Evolutionary conservation across 306 rosid genomes (phyloP).

Genomic region (Geum urbanum): DNA sequence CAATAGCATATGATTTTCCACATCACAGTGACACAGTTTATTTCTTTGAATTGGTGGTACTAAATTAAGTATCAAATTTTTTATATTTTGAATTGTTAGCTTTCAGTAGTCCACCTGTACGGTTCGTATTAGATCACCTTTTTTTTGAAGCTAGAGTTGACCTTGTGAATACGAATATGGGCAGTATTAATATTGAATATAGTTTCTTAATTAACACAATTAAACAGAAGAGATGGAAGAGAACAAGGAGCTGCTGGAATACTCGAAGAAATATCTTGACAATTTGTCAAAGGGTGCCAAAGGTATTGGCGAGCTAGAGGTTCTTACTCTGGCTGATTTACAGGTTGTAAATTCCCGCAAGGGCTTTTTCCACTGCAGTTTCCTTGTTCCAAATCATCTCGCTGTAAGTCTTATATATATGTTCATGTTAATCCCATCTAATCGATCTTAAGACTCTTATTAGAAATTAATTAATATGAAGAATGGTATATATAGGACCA

Average conservation of each 20-base stretch:
- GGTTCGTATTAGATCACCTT: too few species aligned
- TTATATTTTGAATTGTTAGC: too few species aligned
- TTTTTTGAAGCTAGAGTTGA: too few species aligned
- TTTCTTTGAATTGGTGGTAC: too few species aligned
- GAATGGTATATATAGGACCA: conserved; percentile 35
- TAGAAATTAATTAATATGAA: background rate
- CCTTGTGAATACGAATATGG: too few species aligned
- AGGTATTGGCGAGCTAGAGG: conserved; percentile 13
- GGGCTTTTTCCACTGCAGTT: conserved; percentile 21
- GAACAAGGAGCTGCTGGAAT: background rate
- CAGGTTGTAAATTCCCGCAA: conserved; percentile 12
- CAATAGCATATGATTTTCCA: background rate
- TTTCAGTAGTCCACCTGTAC: too few species aligned
- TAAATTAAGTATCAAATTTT: too few species aligned
- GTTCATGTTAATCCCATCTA: background rate
- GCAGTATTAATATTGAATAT: too few species aligned
- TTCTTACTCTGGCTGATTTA: conserved; percentile 12
- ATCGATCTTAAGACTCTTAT: background rate
- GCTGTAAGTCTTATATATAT: background rate
- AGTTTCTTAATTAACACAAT: too few species aligned
- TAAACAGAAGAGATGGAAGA: background rate
- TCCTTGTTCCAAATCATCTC: conserved; percentile 16
- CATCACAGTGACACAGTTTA: background rate
- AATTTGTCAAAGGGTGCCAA: conserved; percentile 13
- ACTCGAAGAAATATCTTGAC: conserved; percentile 2